Conservation (phyloP, 225 moss, liverwort and hornwort genomes). For the Rhytidiadelphus loreus region DNA sequence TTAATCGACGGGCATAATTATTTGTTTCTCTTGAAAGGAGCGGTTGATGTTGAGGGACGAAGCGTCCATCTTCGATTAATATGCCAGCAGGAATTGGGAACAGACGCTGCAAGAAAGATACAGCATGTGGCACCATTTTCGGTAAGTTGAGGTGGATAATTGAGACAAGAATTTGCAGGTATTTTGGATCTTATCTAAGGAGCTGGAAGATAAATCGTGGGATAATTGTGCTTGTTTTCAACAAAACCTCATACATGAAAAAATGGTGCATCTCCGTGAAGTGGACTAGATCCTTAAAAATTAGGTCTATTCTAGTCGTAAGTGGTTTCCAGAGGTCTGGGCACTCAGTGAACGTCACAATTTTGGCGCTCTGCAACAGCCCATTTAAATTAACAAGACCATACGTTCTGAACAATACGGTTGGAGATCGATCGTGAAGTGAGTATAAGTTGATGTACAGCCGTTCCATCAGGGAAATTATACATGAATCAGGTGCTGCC, state of each 20-base stretch:
- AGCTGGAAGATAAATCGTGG: not conserved
- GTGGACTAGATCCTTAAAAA: not conserved
- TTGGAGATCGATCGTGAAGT: not conserved
- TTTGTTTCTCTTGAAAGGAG: not conserved
- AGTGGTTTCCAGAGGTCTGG: not conserved
- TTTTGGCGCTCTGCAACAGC: not conserved
- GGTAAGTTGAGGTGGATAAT: not conserved
- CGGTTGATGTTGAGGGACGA: not conserved
- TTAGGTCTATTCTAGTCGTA: not conserved
- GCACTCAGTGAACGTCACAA: not conserved
- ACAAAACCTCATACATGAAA: not conserved
- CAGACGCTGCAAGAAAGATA: not conserved
- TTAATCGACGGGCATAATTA: not conserved
- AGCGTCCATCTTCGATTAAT: not conserved
- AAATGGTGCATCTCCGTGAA: not conserved
- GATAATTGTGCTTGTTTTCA: not conserved
- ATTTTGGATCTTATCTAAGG: not conserved
- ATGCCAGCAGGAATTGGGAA: not conserved
- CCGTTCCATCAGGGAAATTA: not conserved
- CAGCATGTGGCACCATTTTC: not conserved
- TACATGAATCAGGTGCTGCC: not conserved
- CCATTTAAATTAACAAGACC: not conserved
- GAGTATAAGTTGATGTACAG: not conserved
- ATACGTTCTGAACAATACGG: too few species aligned
- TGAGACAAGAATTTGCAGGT: not conserved